Evolutionary conservation across 2,329 filamentous ascomycete species (phyloP).

Genomic region (Colletotrichum sp.): DNA sequence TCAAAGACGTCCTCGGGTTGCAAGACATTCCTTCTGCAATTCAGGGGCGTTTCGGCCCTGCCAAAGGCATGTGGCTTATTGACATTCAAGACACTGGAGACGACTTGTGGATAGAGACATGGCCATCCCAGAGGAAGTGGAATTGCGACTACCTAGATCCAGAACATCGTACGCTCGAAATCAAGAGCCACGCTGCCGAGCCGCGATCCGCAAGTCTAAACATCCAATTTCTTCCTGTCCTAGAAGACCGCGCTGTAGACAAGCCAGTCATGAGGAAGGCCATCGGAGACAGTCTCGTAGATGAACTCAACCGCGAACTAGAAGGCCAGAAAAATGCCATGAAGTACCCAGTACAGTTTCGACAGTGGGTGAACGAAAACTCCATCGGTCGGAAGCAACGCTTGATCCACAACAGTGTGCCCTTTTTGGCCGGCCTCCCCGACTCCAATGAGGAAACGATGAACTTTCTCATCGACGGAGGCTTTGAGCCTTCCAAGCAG

Average conservation of each 20-base stretch:
- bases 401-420: constrained; percentile 41
- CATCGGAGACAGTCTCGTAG: constrained; percentile 54
- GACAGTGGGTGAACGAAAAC: constrained; percentile 57
- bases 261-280: constrained; percentile 45
- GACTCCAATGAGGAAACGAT: constrained; percentile 54
- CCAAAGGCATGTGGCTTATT: constrained; percentile 78
- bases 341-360: constrained; percentile 52
- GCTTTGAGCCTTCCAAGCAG: constrained; percentile 59
- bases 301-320: constrained; percentile 57
- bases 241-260: constrained; percentile 63
- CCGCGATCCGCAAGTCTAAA: constrained; percentile 64
- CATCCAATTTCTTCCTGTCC: constrained; percentile 70
- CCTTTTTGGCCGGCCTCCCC: constrained; percentile 57
- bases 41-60: constrained; percentile 73
- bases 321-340: constrained; percentile 56
- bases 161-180: constrained; percentile 68
- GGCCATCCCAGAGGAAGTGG: constrained; percentile 74
- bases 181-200: constrained; percentile 53
- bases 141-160: constrained; percentile 50
- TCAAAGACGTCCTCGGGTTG: constrained; percentile 57
- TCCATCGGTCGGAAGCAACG: constrained; percentile 38
- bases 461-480: constrained; percentile 60
- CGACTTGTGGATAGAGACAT: constrained; percentile 69
- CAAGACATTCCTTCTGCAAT: constrained; percentile 64
- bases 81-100: constrained; percentile 53